Evolutionary conservation across 2,329 filamentous ascomycete species (phyloP), one percentile per base, ranked within the genome.

Genomic region (Aspergillus sp.): DNA sequence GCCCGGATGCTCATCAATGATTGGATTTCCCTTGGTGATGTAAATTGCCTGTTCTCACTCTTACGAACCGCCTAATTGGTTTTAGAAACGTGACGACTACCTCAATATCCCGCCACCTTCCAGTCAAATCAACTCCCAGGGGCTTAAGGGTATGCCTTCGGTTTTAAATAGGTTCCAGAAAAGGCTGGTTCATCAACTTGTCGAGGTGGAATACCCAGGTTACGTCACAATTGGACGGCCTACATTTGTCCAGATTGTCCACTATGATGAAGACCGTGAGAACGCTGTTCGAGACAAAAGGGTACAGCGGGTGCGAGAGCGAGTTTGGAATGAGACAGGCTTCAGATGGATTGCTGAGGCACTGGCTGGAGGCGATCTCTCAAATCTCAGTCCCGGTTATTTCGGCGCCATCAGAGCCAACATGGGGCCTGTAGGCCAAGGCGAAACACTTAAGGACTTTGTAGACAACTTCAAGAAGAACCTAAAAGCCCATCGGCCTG

Each of bases 181-280:
- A 68, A 79, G 85, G 34, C 76, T 90, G 5, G 80, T 89, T 1
- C 84, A 89, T 66, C 86, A 89, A 64, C 75, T 89, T 12, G 79
- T 90, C n/a, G 79, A 84, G 12, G 80, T 80, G 13, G 86, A 89
- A 62, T 90, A 75, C 55, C 75, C 77, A 1, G 63, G 60, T 20
- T 62, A 80, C 45, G 73, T 73, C 33, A 74, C 77, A 3, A 66
- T 75, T 12, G 68, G 72, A 12, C 72, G 70, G 54, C 58, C 66
- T 8, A 65, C 68, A 13, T 80, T 77, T 58, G 65, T 80, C 4
- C 75, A 77, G 52, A 71, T 81, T 37, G 67, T 75, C 12, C 61
- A 68, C 4, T 73, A 70, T 33, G 69, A 78, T 49, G 64, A 72
- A 45, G 58, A 70, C 22, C 67, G 74, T 13, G 76, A 78, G 54